Evolutionary conservation across 495 filamentous ascomycete genomes (phyloP).

Genomic region (Glonium stellatum): DNA sequence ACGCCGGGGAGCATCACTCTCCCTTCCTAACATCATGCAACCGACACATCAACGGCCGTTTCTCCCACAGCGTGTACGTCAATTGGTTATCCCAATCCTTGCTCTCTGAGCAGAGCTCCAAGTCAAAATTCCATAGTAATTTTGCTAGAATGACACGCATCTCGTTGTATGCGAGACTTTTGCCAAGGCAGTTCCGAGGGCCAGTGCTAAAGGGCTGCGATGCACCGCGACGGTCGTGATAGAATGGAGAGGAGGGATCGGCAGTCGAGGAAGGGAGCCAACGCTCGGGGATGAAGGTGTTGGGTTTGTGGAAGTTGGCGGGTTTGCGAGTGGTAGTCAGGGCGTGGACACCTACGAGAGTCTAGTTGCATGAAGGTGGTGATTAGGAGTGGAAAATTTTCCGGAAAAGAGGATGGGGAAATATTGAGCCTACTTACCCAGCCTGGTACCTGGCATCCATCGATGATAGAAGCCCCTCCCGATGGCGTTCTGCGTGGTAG

Average conservation of each 20-base stretch:
- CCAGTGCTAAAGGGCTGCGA: conserved; percentile 4
- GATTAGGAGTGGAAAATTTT: too few relatives aligned
- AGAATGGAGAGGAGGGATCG: conserved; percentile 1
- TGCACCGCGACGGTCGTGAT: background rate
- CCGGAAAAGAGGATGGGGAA: too few relatives aligned
- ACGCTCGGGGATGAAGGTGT: conserved; percentile 10
- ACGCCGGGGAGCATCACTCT: too few relatives aligned
- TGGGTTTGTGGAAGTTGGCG: conserved; percentile 4
- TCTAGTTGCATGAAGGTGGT: too few relatives aligned
- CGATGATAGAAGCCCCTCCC: too few relatives aligned
- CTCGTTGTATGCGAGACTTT: conserved; percentile 27
- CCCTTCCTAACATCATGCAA: too few relatives aligned
- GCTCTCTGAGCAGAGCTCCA: background rate
- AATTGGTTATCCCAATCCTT: conserved; percentile 5
- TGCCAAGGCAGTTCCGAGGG: conserved; percentile 11
- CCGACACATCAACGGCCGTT: background rate
- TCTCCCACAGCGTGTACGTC: background rate
- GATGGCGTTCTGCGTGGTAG: too few relatives aligned
- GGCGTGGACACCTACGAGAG: too few relatives aligned
- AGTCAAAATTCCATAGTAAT: conserved; percentile 25
- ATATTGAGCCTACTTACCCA: too few relatives aligned
- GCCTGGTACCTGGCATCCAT: too few relatives aligned
- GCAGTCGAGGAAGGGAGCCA: background rate
- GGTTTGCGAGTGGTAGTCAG: background rate
- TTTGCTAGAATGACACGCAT: conserved; percentile 28